These are phyloP conservation scores for Salix brachista DNA, from an alignment of 345 rosid species.

Conservation along the genomic window DNA sequence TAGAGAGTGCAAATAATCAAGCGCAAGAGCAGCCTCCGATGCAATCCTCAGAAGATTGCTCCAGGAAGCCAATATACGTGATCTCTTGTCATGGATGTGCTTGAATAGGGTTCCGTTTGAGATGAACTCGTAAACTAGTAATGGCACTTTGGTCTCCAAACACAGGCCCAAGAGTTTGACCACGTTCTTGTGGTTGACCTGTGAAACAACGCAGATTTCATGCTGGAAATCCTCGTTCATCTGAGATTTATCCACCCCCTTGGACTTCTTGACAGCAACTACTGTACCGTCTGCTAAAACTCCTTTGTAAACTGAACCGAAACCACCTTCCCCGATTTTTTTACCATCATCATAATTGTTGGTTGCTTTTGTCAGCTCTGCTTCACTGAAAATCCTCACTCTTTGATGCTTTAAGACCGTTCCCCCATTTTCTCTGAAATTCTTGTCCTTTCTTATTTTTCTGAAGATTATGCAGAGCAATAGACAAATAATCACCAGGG, in stretches of 20 bases:
- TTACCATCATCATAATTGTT: constrained; percentile 12
- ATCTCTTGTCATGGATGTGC: constrained; percentile 7
- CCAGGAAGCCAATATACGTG: constrained; percentile 8
- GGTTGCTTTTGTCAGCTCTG: constrained; percentile 30
- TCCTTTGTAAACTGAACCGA: constrained; percentile 24
- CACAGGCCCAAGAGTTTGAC: constrained; percentile 24
- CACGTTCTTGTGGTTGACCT: constrained; percentile 23
- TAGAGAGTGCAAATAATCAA: constrained; percentile 22
- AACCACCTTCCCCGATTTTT: constrained; percentile 29
- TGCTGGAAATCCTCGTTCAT: not conserved
- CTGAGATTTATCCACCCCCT: constrained; percentile 2
- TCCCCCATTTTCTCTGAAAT: constrained; percentile 29
- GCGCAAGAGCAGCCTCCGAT: constrained; percentile 13
- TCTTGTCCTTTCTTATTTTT: constrained; percentile 11
- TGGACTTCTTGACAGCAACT: constrained; percentile 12
- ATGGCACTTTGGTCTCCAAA: constrained; percentile 1
- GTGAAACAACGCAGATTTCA: constrained; percentile 16
- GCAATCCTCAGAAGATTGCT: constrained; percentile 10
- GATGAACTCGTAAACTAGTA: not conserved
- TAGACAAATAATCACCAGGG: not conserved
- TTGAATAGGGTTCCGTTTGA: constrained; percentile 14
- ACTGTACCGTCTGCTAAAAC: not conserved
- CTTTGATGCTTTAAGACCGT: constrained; percentile 22
- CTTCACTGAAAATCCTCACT: constrained; percentile 26
- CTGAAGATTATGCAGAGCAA: not conserved